Conservation (phyloP, 176 grass and related monocot genomes). For the Rhipidocladum racemiflorum region DNA sequence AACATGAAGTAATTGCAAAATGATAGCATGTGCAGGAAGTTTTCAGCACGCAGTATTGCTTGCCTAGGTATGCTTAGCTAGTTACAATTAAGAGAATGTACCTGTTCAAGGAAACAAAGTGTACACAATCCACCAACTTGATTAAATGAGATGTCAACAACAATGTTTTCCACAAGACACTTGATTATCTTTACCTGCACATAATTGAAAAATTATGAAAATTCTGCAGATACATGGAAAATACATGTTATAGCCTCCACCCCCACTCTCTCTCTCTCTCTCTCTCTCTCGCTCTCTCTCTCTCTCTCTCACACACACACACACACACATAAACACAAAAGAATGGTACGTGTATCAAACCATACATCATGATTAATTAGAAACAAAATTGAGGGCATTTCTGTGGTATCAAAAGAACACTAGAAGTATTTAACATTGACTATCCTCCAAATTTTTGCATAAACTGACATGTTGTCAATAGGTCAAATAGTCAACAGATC, state of each 20-base stretch:
- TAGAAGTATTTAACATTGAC: background rate
- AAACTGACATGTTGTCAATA: background rate
- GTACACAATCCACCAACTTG: slow-evolving; percentile 74
- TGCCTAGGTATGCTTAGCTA: background rate
- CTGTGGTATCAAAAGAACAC: background rate
- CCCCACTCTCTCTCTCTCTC: background rate
- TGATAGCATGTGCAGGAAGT: background rate
- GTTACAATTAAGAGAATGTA: background rate
- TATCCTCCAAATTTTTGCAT: background rate
- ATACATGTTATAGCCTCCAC: background rate
- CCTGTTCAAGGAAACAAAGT: slow-evolving; percentile 72
- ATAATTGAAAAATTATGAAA: background rate
- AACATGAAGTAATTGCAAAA: background rate
- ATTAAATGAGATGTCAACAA: slow-evolving; percentile 77
- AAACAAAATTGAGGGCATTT: background rate
- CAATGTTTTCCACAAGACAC: slow-evolving; percentile 76
- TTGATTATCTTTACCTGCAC: slow-evolving; percentile 74
- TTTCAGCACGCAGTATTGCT: background rate
- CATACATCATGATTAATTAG: background rate
- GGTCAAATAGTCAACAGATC: background rate
- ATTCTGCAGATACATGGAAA: background rate
- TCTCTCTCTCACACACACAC: no score
- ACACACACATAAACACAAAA: background rate
- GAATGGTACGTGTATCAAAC: background rate
- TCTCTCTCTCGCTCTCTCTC: no score